These are phyloP conservation scores for Penicillium digitatum DNA, from an alignment of 2,329 filamentous ascomycete genomes.

Conservation along the genomic window DNA sequence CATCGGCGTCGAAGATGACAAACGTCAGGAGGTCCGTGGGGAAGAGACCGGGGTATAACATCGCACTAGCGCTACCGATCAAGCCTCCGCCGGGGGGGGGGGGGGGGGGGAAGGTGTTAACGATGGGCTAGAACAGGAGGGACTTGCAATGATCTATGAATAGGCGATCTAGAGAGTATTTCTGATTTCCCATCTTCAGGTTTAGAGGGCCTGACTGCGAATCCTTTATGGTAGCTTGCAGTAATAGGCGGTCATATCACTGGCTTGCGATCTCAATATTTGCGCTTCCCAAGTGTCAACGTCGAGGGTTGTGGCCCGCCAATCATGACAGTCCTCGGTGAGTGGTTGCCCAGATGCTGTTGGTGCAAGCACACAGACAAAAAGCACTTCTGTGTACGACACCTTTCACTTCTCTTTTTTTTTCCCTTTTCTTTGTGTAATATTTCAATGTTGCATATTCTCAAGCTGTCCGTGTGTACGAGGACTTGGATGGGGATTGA, in stretches of 20 bases:
- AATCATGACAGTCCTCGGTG: slow-evolving; percentile 7
- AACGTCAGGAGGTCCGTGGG: not conserved
- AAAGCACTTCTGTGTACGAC: slow-evolving; percentile 4
- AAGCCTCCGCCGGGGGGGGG: not conserved
- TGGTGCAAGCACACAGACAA: slow-evolving; percentile 16
- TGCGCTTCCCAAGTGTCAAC: not conserved
- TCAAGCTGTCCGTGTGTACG: not conserved
- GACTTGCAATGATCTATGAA: not conserved
- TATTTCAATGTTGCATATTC: not conserved
- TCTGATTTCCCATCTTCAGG: not conserved
- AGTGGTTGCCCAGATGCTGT: not conserved
- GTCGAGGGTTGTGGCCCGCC: slow-evolving; percentile 10
- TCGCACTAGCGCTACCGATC: not conserved
- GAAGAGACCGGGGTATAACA: not conserved
- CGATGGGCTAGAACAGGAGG: not conserved
- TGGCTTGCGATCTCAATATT: slow-evolving; percentile 5
- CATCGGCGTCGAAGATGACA: not conserved
- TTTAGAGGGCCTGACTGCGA: not conserved
- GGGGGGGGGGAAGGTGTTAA: not conserved
- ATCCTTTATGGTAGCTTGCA: slow-evolving; percentile 16
- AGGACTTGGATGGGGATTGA: no score
- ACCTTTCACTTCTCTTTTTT: not conserved
- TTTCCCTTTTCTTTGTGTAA: not conserved
- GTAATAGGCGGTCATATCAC: slow-evolving; percentile 8
- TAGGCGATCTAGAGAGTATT: not conserved